These are phyloP conservation scores for Blastobotrys ciferrii DNA, from an alignment of 1,139 yeast species.

Conservation along the genomic window DNA sequence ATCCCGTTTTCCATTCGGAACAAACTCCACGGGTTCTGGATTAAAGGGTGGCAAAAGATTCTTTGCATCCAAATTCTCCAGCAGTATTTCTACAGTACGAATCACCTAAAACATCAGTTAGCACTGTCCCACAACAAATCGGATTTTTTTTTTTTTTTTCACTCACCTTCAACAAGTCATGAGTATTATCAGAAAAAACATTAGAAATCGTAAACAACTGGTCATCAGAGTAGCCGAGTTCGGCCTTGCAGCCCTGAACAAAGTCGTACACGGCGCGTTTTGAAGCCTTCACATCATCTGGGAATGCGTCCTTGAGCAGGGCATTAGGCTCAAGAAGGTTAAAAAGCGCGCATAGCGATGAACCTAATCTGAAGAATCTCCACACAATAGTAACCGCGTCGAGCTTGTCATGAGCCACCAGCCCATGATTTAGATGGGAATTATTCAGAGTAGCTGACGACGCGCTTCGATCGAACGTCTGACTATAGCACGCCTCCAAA, in stretches of 20 bases:
- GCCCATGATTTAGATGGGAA: slow-evolving; percentile 14
- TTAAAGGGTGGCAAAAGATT: slow-evolving; percentile 23
- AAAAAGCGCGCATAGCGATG: slow-evolving; percentile 83
- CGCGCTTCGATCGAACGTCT: slow-evolving; percentile 45
- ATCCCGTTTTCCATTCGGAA: slow-evolving; percentile 43
- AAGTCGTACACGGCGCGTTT: slow-evolving; percentile 90
- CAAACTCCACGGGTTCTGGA: slow-evolving; percentile 14
- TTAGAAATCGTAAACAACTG: slow-evolving; percentile 86
- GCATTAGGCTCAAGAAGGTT: slow-evolving; percentile 49
- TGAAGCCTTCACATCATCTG: slow-evolving; percentile 70
- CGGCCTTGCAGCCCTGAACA: slow-evolving; percentile 78
- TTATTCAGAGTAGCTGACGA: slow-evolving; percentile 18
- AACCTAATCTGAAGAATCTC: slow-evolving; percentile 87
- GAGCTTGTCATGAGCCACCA: slow-evolving; percentile 31
- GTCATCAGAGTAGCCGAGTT: slow-evolving; percentile 73
- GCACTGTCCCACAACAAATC: not conserved
- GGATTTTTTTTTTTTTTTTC: not conserved
- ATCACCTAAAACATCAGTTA: slow-evolving; percentile 42
- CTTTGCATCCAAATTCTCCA: slow-evolving; percentile 41
- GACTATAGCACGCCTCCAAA: slow-evolving; percentile 55
- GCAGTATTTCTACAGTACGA: slow-evolving; percentile 62
- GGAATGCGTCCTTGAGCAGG: slow-evolving; percentile 41
- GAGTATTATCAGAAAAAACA: slow-evolving; percentile 80
- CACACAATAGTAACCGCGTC: slow-evolving; percentile 94
- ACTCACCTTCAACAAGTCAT: slow-evolving; percentile 59